Conservation (phyloP, 768 basidiomycete species). For the Hygrophorus pudorinus region DNA sequence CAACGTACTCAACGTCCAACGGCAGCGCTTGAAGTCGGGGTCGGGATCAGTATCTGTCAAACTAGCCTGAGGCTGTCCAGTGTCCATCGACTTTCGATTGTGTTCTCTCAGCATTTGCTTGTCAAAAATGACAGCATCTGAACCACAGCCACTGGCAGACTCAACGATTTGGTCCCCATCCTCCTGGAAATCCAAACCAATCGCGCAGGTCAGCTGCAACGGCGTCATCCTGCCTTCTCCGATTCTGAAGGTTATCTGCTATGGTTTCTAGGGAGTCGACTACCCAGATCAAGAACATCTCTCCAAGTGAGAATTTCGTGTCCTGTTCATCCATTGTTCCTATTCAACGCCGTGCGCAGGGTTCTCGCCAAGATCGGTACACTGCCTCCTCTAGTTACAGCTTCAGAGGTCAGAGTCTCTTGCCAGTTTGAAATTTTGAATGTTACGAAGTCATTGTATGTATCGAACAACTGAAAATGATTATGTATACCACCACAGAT, state of each 20-base stretch:
- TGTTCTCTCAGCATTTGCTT: not conserved
- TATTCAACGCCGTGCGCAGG: constrained; percentile 24
- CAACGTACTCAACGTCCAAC: no score
- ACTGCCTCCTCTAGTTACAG: constrained; percentile 87
- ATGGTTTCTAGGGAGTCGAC: constrained; percentile 43
- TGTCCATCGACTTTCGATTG: no score
- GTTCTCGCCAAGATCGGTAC: constrained; percentile 68
- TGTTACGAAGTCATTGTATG: not conserved
- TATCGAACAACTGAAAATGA: no score
- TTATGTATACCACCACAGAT: no score
- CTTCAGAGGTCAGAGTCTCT: constrained; percentile 63
- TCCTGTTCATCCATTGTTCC: constrained; percentile 8
- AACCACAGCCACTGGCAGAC: not conserved
- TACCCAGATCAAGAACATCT: constrained; percentile 62
- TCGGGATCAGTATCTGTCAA: not conserved
- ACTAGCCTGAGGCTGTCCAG: no score
- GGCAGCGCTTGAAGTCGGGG: no score
- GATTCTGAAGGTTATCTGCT: not conserved
- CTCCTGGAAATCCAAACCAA: constrained; percentile 70
- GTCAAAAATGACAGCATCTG: not conserved
- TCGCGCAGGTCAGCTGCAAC: constrained; percentile 50
- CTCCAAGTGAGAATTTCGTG: constrained; percentile 30
- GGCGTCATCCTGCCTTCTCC: not conserved
- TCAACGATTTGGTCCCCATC: constrained; percentile 50
- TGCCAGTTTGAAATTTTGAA: constrained; percentile 3